Evolutionary conservation across 192 early-diverging fungal species (phyloP).

Genomic region (Coemansia sp.): DNA sequence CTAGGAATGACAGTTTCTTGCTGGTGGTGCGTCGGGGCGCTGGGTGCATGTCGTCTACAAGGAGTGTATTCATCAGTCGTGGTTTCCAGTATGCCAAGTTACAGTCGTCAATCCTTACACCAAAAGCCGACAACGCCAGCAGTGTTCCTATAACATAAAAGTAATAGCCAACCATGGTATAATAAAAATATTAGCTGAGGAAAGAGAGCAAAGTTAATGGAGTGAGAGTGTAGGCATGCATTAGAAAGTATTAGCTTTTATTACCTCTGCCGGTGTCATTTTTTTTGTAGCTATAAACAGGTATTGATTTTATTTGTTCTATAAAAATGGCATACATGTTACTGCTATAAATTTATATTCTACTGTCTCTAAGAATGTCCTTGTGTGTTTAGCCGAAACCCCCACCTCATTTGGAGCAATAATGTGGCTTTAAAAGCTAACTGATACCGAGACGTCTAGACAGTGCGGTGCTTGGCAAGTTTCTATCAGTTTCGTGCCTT

Average conservation of each 20-base stretch:
- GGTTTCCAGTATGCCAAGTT: conserved; percentile 45
- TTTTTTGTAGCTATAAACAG: background rate
- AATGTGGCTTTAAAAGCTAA: background rate
- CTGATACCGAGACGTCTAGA: background rate
- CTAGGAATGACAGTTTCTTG: conserved; percentile 31
- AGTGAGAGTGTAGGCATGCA: background rate
- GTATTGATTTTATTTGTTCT: background rate
- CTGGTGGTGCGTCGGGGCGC: conserved; percentile 4
- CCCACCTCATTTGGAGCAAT: background rate
- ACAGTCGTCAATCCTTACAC: conserved; percentile 29
- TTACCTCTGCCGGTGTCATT: background rate
- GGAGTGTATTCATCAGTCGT: conserved; percentile 20
- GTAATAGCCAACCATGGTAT: background rate
- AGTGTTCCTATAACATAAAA: background rate
- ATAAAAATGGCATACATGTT: background rate
- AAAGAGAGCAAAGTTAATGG: background rate
- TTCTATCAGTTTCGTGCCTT: no score
- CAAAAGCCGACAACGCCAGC: background rate
- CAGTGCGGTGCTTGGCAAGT: background rate
- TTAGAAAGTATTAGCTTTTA: background rate
- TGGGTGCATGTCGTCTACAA: conserved; percentile 29
- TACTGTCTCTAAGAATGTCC: background rate
- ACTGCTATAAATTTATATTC: background rate
- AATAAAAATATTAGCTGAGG: background rate
- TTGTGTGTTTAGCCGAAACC: background rate